Evolutionary conservation across 176 grass and related monocot species (phyloP).

Genomic region (Musa beccarii): DNA sequence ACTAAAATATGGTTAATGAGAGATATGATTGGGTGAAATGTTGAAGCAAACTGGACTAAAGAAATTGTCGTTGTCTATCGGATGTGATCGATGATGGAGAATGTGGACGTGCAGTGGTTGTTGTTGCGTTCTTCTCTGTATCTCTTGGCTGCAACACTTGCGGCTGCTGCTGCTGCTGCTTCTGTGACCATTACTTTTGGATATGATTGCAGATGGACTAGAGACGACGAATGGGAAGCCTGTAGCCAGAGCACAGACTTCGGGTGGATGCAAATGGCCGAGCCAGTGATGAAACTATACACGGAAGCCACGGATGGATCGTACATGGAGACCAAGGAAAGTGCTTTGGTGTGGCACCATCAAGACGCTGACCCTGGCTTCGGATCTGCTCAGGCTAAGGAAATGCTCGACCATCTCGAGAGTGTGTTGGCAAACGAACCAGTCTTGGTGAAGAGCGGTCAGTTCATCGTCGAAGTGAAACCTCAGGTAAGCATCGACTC

Average conservation of each 20-base stretch:
- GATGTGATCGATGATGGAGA: too few relatives aligned
- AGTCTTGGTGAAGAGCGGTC: slow-evolving; percentile 90
- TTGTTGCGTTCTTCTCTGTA: too few relatives aligned
- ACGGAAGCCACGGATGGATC: slow-evolving; percentile 95
- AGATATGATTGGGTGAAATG: too few relatives aligned
- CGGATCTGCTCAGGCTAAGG: slow-evolving; percentile 88
- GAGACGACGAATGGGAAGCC: slow-evolving; percentile 62
- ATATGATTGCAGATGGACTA: slow-evolving; percentile 39
- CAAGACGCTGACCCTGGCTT: slow-evolving; percentile 93
- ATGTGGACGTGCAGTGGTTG: too few relatives aligned
- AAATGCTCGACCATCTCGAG: slow-evolving; percentile 96
- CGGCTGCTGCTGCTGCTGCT: too few relatives aligned
- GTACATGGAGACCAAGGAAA: slow-evolving; percentile 73
- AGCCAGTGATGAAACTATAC: slow-evolving; percentile 94
- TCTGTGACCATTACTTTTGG: too few relatives aligned
- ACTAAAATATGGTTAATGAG: too few relatives aligned
- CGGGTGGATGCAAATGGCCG: slow-evolving; percentile 91
- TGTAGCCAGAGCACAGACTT: slow-evolving; percentile 48
- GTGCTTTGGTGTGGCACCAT: slow-evolving; percentile 93
- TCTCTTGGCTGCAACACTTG: too few relatives aligned
- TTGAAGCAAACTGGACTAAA: too few relatives aligned
- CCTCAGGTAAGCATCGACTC: slow-evolving; percentile 54
- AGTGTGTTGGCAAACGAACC: slow-evolving; percentile 95
- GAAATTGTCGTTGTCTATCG: too few relatives aligned
- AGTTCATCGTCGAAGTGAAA: slow-evolving; percentile 97